Base-by-base conservation (phyloP, 768 basidiomycete species). In the Cytidiella melzeri region DNA sequence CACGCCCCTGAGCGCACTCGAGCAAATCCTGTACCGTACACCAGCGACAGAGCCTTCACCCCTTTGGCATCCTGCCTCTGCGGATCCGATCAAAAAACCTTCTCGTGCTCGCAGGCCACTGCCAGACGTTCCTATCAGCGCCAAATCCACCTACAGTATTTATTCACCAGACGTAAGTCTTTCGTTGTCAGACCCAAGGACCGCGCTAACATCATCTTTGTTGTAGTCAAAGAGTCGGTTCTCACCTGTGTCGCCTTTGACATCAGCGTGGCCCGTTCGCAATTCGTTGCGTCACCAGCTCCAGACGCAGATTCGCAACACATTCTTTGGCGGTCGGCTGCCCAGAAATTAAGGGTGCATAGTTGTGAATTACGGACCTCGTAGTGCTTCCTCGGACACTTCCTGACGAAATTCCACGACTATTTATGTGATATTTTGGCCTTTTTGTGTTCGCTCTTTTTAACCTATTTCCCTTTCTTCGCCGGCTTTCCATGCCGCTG, bases 131-230 rank as follows among this genome's bases (percentile, higher is more conserved):
- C 52, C 47, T 2, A 15, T 38, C 38, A 41, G 7, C 27, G 44
- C 50, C 4, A 15, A 38, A 10, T 48, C 47, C 13, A 42, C 50
- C 3, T 43, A 24, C 36, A 48, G 47, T 40, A 18, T 53, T 19
- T 53, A 53, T 19, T 53, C 52, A 9, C 12, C 24, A 5, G 38
- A 41, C 36, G 52, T 53, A 12, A 47, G 51, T 47, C 13, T 5
- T 38, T 39, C 12, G n/a, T n/a, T n/a, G n/a, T n/a, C n/a, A n/a
- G n/a, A n/a, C n/a, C n/a, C n/a, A n/a, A n/a, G n/a, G n/a, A n/a
- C n/a, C n/a, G n/a, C n/a, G n/a, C n/a, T n/a, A n/a, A n/a, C n/a
- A n/a, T n/a, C n/a, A n/a, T n/a, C n/a, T n/a, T n/a, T n/a, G n/a
- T 3, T 15, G 23, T 30, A n/a, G 9, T 5, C 26, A 10, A 13